phyloP scores from a whole-genome alignment of 1,284 basidiomycete genomes.

The Ustilago nuda region DNA sequence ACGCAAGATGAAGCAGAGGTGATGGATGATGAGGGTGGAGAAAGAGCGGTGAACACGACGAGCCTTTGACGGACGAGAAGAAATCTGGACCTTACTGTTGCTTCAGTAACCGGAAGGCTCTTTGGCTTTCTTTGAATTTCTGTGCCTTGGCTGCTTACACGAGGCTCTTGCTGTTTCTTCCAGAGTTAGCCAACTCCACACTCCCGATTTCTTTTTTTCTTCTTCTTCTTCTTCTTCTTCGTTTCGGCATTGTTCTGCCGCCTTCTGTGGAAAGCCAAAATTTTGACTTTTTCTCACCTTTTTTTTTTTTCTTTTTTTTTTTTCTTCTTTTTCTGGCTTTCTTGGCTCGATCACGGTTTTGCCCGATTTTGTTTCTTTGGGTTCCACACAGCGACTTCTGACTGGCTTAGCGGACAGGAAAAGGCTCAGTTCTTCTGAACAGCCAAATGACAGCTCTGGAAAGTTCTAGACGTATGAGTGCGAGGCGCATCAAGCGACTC shows the following conservation, averaged over 20 bases:
- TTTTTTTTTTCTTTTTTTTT: not conserved
- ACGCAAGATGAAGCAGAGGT: conserved; percentile 9
- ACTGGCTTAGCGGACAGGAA: conserved; percentile 26
- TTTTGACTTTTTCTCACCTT: not conserved
- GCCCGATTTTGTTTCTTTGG: conserved; percentile 16
- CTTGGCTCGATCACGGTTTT: conserved; percentile 27
- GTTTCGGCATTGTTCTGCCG: conserved; percentile 30
- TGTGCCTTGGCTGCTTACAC: not conserved
- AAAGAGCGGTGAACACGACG: not conserved
- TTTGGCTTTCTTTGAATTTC: not conserved
- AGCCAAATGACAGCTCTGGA: conserved; percentile 18
- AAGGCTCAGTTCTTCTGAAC: not conserved
- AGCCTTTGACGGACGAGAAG: not conserved
- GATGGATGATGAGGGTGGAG: not conserved
- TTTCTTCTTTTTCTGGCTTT: not conserved
- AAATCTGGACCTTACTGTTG: not conserved
- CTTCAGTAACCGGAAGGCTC: conserved; percentile 7
- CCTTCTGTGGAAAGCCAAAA: conserved; percentile 6
- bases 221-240: conserved; percentile 1
- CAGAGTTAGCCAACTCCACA: not conserved
- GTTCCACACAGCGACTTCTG: not conserved
- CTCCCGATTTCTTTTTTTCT: conserved; percentile 7
- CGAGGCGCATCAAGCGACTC: not conserved
- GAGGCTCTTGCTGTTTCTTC: conserved; percentile 9
- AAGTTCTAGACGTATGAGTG: conserved; percentile 24